Conservation (phyloP, 2,329 filamentous ascomycete genomes). For the Dactylellina drechsleri region DNA sequence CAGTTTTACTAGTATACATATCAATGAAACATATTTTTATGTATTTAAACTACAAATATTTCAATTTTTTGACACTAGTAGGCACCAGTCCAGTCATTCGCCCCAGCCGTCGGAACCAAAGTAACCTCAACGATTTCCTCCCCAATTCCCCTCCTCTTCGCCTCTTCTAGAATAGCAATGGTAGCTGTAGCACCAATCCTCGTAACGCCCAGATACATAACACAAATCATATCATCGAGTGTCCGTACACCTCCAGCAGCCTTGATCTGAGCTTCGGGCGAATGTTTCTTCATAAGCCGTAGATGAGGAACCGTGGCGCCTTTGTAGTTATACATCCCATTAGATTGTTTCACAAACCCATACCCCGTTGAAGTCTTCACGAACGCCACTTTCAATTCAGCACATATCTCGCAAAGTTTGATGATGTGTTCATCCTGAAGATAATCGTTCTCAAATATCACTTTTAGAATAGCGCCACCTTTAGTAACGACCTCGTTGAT, state of each 20-base stretch:
- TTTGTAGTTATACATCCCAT: constrained; percentile 67
- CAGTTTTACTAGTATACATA: too few species aligned
- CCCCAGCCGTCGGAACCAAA: constrained; percentile 52
- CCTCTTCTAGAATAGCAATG: constrained; percentile 68
- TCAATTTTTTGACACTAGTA: constrained; percentile 9
- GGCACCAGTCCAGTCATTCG: constrained; percentile 9
- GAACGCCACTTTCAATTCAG: constrained; percentile 66
- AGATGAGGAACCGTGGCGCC: constrained; percentile 68
- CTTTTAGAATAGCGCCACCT: constrained; percentile 67
- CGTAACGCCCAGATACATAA: constrained; percentile 68
- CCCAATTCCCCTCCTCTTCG: constrained; percentile 65
- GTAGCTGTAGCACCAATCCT: constrained; percentile 70
- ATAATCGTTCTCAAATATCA: constrained; percentile 73
- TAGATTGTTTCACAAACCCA: constrained; percentile 69
- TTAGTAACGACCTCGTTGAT: constrained; percentile 66
- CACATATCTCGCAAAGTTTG: constrained; percentile 68
- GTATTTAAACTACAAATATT: too few species aligned
- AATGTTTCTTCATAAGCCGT: constrained; percentile 67
- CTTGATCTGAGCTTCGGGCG: constrained; percentile 67
- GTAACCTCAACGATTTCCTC: constrained; percentile 60
- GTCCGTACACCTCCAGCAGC: constrained; percentile 70
- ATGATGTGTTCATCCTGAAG: constrained; percentile 66
- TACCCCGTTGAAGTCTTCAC: constrained; percentile 72
- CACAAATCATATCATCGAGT: constrained; percentile 68
- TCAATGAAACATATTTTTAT: too few species aligned